These are phyloP conservation scores for Talaromyces ruber DNA, from an alignment of 495 filamentous ascomycete species.

Conservation along the genomic window DNA sequence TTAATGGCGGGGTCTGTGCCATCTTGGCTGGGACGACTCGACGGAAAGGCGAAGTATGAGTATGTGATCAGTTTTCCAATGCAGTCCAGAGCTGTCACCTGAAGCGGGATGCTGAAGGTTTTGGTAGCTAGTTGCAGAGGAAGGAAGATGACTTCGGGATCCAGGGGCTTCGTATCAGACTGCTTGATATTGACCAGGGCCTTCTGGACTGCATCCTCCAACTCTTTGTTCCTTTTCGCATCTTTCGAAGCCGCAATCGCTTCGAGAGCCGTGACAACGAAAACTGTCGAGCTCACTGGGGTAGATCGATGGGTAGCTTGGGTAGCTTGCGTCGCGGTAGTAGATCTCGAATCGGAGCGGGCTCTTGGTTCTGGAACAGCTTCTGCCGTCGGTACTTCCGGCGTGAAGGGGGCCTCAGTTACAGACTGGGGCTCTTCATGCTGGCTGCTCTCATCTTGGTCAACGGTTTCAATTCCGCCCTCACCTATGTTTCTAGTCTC, in stretches of 20 bases:
- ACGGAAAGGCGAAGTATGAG: conserved; percentile 85
- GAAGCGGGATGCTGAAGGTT: conserved; percentile 69
- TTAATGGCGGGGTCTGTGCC: conserved; percentile 37
- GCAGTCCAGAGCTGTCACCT: conserved; percentile 88
- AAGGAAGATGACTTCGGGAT: conserved; percentile 86
- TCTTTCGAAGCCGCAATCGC: conserved; percentile 83
- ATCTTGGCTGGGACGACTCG: conserved; percentile 28
- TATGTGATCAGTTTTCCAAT: conserved; percentile 98
- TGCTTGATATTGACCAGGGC: conserved; percentile 78
- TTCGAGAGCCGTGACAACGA: conserved; percentile 87
- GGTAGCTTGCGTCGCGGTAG: conserved; percentile 44
- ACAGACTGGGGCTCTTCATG: background rate
- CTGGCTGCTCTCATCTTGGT: background rate
- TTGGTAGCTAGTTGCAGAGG: conserved; percentile 84
- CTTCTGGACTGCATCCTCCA: conserved; percentile 69
- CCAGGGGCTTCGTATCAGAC: conserved; percentile 56
- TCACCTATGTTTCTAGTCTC: background rate
- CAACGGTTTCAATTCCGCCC: background rate
- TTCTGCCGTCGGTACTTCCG: background rate
- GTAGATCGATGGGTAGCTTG: conserved; percentile 42
- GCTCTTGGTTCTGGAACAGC: conserved; percentile 19
- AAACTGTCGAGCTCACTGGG: conserved; percentile 85
- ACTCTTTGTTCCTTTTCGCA: conserved; percentile 67
- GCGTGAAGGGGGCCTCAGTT: conserved; percentile 3
- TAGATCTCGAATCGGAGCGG: conserved; percentile 53